Evolutionary conservation across 2,329 filamentous ascomycete species (phyloP).

Genomic region (Monilinia aucupariae): DNA sequence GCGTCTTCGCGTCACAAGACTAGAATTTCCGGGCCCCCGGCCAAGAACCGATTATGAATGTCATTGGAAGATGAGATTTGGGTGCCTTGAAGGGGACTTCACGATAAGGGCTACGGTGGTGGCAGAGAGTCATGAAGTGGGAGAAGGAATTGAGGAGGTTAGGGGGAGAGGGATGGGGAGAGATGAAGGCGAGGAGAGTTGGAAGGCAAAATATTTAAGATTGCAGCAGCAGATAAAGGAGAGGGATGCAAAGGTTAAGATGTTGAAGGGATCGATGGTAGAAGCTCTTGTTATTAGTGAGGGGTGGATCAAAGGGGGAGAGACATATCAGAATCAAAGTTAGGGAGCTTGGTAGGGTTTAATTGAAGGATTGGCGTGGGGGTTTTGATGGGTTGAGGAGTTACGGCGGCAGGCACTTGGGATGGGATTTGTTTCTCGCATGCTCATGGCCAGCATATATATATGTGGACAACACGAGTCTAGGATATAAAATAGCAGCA

Average conservation of each 20-base stretch:
- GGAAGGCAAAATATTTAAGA: slow-evolving; percentile 51
- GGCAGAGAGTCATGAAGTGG: slow-evolving; percentile 27
- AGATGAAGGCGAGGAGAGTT: slow-evolving; percentile 34
- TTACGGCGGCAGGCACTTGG: not conserved
- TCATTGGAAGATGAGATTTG: slow-evolving; percentile 52
- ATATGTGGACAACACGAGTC: not conserved
- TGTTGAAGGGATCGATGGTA: slow-evolving; percentile 42
- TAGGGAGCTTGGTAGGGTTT: not conserved
- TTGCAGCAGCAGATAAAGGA: slow-evolving; percentile 55
- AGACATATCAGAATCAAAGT: not conserved
- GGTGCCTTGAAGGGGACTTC: slow-evolving; percentile 48
- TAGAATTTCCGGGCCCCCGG: slow-evolving; percentile 37
- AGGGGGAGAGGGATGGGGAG: slow-evolving; percentile 4
- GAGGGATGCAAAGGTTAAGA: slow-evolving; percentile 48
- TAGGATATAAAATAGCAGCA: not conserved
- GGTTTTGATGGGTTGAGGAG: not conserved
- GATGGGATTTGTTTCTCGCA: not conserved
- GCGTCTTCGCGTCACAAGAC: slow-evolving; percentile 40
- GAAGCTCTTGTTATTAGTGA: slow-evolving; percentile 30
- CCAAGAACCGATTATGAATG: slow-evolving; percentile 45
- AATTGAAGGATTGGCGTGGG: not conserved
- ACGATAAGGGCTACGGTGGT: slow-evolving; percentile 44
- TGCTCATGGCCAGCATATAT: not conserved
- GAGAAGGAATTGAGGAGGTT: not conserved
- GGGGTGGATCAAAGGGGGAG: slow-evolving; percentile 11